phyloP scores from a whole-genome alignment of 2,329 filamentous ascomycete genomes.

The Colletotrichum sp. region DNA sequence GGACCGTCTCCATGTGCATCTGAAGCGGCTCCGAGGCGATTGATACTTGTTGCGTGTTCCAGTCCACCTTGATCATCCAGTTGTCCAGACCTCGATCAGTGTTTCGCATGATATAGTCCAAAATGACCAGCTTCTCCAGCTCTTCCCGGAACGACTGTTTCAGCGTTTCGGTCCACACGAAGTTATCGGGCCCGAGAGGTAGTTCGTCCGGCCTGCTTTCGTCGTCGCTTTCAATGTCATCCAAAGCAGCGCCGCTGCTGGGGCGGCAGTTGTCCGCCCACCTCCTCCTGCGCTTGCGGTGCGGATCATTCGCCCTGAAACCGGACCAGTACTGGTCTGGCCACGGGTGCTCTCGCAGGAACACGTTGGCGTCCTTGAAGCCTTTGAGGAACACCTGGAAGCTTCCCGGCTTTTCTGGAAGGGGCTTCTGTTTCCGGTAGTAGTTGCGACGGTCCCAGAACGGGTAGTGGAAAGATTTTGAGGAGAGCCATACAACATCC shows the following conservation, averaged over 20 bases:
- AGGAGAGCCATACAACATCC: slow-evolving; percentile 91
- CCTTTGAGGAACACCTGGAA: slow-evolving; percentile 98
- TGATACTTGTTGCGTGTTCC: slow-evolving; percentile 79
- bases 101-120: slow-evolving; percentile 99
- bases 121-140: slow-evolving; percentile 93
- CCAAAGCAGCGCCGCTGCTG: slow-evolving; percentile 29
- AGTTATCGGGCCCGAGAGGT: slow-evolving; percentile 56
- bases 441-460: slow-evolving; percentile 94
- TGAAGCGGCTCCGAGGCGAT: slow-evolving; percentile 82
- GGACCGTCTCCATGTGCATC: slow-evolving; percentile 63
- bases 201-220: slow-evolving; percentile 42
- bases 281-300: slow-evolving; percentile 70
- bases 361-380: slow-evolving; percentile 96
- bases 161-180: slow-evolving; percentile 85
- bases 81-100: slow-evolving; percentile 97
- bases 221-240: slow-evolving; percentile 56
- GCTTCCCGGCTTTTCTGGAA: slow-evolving; percentile 91
- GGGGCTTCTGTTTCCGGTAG: slow-evolving; percentile 83
- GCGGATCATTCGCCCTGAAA: slow-evolving; percentile 71
- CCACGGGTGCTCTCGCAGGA: slow-evolving; percentile 95
- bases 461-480: slow-evolving; percentile 97
- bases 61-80: slow-evolving; percentile 99
- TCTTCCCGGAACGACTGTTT: slow-evolving; percentile 95
- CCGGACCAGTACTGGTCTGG: slow-evolving; percentile 83
- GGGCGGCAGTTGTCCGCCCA: slow-evolving; percentile 25